These are phyloP conservation scores for Yarrowia sp. DNA, from an alignment of 805 yeast species.

Conservation along the genomic window DNA sequence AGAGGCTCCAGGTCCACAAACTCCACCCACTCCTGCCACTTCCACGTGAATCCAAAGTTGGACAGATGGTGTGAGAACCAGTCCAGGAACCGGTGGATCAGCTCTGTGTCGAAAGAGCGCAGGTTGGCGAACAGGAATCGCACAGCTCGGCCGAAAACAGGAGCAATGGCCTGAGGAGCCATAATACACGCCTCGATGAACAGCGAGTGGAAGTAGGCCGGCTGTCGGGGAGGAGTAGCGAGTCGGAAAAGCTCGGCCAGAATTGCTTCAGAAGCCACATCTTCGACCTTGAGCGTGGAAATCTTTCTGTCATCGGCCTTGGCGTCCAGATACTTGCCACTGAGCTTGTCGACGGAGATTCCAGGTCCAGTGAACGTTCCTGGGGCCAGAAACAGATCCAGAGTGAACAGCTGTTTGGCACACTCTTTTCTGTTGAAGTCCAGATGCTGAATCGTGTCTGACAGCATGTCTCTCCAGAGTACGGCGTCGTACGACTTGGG, in stretches of 20 bases:
- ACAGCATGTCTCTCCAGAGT: conserved; percentile 67
- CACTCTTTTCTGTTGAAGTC: conserved; percentile 89
- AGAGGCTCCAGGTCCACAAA: conserved; percentile 44
- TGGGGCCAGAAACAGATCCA: conserved; percentile 68
- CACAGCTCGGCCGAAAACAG: conserved; percentile 89
- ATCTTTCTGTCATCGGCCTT: not conserved
- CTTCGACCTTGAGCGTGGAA: conserved; percentile 90
- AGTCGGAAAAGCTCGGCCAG: conserved; percentile 72
- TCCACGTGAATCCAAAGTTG: conserved; percentile 94
- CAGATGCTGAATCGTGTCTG: conserved; percentile 71
- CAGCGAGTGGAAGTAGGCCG: conserved; percentile 77
- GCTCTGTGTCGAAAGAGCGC: conserved; percentile 68
- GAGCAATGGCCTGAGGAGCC: conserved; percentile 82
- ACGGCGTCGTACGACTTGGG: conserved; percentile 52
- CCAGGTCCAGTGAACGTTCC: conserved; percentile 70
- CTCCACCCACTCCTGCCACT: conserved; percentile 89
- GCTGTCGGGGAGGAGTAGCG: conserved; percentile 62
- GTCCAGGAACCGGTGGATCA: conserved; percentile 67
- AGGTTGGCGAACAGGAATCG: conserved; percentile 72
- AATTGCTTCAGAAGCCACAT: conserved; percentile 77
- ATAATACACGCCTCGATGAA: conserved; percentile 82
- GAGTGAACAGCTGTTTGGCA: conserved; percentile 71
- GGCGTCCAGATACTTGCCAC: conserved; percentile 29
- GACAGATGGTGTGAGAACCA: conserved; percentile 94
- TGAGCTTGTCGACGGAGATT: conserved; percentile 67